Percentiles rank a stretch among this genome's conserved stretches.
These are phyloP conservation scores for Albizia julibrissin DNA, from an alignment of 306 rosid genomes.

Conservation along the genomic window DNA sequence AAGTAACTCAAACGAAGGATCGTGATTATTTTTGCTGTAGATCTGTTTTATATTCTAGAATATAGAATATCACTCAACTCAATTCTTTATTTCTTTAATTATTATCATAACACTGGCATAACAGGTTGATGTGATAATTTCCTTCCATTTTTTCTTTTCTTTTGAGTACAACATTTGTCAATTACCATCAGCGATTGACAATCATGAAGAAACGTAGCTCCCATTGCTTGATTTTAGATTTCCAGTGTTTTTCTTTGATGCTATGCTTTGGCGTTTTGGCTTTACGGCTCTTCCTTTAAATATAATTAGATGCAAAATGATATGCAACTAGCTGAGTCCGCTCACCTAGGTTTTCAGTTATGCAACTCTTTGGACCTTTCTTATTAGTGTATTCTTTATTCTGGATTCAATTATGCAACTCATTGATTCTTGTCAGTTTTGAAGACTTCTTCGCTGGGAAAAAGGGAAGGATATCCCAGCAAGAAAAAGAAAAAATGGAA, in stretches of 20 bases:
- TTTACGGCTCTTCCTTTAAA: constrained; percentile 1
- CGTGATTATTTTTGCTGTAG: not conserved
- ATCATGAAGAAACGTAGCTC: not conserved
- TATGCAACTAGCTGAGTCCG: constrained; percentile 14
- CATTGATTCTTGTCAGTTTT: constrained; percentile 54
- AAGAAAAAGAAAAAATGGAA: not conserved
- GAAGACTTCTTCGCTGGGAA: constrained; percentile 69
- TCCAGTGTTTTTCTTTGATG: constrained; percentile 3
- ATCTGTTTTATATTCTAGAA: not conserved
- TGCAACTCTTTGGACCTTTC: constrained; percentile 21
- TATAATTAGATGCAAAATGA: constrained; percentile 4
- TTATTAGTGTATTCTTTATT: constrained; percentile 23
- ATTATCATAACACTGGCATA: not conserved
- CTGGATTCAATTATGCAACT: constrained; percentile 12
- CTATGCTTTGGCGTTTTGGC: constrained; percentile 17
- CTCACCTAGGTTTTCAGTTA: not conserved
- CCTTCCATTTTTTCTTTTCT: not conserved
- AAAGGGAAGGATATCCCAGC: constrained; percentile 40
- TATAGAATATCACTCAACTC: not conserved
- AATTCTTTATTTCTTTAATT: not conserved
- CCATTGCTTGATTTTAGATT: not conserved
- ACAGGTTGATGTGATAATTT: constrained; percentile 14
- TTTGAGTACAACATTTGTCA: not conserved
- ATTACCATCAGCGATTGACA: not conserved
- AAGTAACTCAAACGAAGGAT: not conserved